Evolutionary conservation across 2,329 filamentous ascomycete species (phyloP), one percentile per base, ranked within the genome.

Genomic region (Aspergillus texensis): DNA sequence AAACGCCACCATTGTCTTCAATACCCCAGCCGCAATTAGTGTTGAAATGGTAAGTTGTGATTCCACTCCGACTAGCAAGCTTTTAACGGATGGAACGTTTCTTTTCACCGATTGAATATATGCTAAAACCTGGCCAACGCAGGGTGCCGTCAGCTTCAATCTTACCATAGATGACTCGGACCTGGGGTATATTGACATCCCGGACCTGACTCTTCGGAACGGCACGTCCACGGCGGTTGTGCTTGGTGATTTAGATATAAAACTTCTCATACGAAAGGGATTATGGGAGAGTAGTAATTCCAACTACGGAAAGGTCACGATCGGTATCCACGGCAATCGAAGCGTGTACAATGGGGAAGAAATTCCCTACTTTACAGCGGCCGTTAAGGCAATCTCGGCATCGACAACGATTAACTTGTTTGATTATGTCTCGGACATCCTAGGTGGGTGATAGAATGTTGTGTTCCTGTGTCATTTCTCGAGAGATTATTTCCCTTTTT

Each of bases 361-460:
- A 3, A 73, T 72, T 24, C 71, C 71, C 5, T 73, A 73, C 21
- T 72, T 69, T 41, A 67, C 66, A 1, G 68, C 72, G 1, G 71
- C 70, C 1, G 67, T 73, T 21, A 65, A 58, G 52, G 70, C 71
- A 9, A 45, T 72, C 30, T 63, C 65, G 30, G 68, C 65, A 14
- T 61, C 62, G 4, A 60, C 67, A 1, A 63, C 50, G 8, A 45
- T 74, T 16, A 63, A 73, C 61, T 28, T 74, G 39, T 45, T 68
- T 30, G 53, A 72, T 50, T 73, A 72, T 58, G 67, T 65, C 16
- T 65, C 67, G 2, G 28, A 58, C 3, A 58, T 58, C 30, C 26
- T 62, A 28, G 30, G 34, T 3, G 12, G 34, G 3, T 36, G 0
- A 14, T 14, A 36, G 2, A 36, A 6, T 6, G 34, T 16, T 36